These are phyloP conservation scores for Bonia amplexicaulis DNA, from an alignment of 176 grass and related monocot genomes.

Conservation along the genomic window DNA sequence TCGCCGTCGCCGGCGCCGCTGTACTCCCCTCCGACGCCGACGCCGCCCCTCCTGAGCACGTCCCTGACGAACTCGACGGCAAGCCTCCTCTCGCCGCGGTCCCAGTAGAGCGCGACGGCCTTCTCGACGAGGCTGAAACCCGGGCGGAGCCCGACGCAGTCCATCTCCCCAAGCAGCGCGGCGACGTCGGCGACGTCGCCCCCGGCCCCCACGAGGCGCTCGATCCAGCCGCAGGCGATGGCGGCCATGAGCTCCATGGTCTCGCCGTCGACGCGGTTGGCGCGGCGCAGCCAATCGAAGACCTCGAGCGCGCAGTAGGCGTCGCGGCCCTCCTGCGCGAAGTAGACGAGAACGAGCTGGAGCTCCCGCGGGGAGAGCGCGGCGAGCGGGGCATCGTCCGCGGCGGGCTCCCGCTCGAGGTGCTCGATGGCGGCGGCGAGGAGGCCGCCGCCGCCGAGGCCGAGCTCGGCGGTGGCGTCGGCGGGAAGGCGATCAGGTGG, in stretches of 20 bases:
- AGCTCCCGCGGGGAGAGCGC: too few relatives aligned
- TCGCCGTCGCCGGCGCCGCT: slow-evolving; percentile 23
- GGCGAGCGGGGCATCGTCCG: too few relatives aligned
- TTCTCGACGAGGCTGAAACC: slow-evolving; percentile 97
- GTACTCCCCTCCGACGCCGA: slow-evolving; percentile 46
- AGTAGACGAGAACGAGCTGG: too few relatives aligned
- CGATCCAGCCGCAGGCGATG: slow-evolving; percentile 92
- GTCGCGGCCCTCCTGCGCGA: slow-evolving; percentile 86
- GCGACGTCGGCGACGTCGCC: slow-evolving; percentile 66
- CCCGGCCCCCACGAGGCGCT: slow-evolving; percentile 58
- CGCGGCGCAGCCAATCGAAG: slow-evolving; percentile 93
- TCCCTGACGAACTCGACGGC: slow-evolving; percentile 88
- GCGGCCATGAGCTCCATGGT: slow-evolving; percentile 98
- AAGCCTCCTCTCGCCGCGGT: slow-evolving; percentile 51
- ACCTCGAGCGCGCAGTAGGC: slow-evolving; percentile 96
- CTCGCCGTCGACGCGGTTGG: slow-evolving; percentile 89
- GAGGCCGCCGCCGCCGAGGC: too few relatives aligned
- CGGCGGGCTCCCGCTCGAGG: too few relatives aligned
- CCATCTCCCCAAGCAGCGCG: slow-evolving; percentile 83
- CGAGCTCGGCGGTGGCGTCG: too few relatives aligned
- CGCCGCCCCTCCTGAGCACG: slow-evolving; percentile 61
- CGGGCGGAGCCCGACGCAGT: slow-evolving; percentile 83
- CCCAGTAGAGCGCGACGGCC: slow-evolving; percentile 90
- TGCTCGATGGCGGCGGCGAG: too few relatives aligned
- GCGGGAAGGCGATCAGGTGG: too few relatives aligned